phyloP scores from a whole-genome alignment of 352 stramenopile species.

The Pythium brassicae region DNA sequence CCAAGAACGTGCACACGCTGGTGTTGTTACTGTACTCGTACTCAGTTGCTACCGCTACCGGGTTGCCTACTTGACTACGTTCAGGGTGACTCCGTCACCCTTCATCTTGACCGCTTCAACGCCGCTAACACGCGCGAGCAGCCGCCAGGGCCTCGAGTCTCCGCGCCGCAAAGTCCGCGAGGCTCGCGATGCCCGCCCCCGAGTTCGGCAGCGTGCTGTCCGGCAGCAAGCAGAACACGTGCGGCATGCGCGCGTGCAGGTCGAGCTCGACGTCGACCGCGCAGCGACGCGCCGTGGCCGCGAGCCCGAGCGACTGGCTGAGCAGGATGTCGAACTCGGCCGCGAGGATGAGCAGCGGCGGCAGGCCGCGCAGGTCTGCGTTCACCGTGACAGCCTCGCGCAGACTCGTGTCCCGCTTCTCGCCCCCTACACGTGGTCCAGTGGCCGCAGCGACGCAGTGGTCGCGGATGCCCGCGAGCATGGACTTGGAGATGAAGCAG shows the following conservation, averaged over 20 bases:
- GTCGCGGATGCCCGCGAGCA: constrained; percentile 9
- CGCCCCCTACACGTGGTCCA: not conserved
- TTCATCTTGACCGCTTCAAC: no score
- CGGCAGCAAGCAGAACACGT: constrained; percentile 36
- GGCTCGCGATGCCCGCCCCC: constrained; percentile 24
- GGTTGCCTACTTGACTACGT: no score
- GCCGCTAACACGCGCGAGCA: not conserved
- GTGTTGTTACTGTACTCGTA: not conserved
- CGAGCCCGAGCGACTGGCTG: constrained; percentile 23
- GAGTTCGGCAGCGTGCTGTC: constrained; percentile 19
- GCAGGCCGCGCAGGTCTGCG: constrained; percentile 18
- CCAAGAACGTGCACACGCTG: no score
- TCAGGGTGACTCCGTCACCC: no score
- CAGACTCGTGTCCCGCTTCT: not conserved
- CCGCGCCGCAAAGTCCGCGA: constrained; percentile 31
- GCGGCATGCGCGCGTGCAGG: constrained; percentile 28
- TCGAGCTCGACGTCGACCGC: constrained; percentile 34
- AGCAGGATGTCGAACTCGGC: constrained; percentile 28
- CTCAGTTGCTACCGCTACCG: no score
- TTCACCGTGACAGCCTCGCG: constrained; percentile 8
- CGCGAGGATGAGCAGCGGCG: constrained; percentile 29
- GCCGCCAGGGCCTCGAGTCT: constrained; percentile 7
- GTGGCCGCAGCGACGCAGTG: not conserved
- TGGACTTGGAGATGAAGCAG: constrained; percentile 21
- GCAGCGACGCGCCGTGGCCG: constrained; percentile 20